phyloP scores from a whole-genome alignment of 345 rosid species.

The Dipteronia dyeriana region DNA sequence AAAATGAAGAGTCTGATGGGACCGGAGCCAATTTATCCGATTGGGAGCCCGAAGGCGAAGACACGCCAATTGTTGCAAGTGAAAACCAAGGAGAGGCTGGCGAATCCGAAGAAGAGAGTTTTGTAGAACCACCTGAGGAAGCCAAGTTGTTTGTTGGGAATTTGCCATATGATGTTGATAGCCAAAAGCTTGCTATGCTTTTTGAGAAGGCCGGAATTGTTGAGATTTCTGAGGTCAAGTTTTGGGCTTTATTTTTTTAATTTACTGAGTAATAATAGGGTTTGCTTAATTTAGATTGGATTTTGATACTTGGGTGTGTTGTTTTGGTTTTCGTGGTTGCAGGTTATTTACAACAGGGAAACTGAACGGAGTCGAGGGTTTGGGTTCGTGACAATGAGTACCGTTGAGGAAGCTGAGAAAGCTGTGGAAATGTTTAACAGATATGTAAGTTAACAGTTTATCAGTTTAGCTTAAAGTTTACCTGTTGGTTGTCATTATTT shows the following conservation, averaged over 20 bases:
- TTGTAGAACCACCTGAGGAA: constrained; percentile 68
- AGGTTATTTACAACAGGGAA: constrained; percentile 86
- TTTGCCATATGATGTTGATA: constrained; percentile 77
- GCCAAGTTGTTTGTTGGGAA: constrained; percentile 90
- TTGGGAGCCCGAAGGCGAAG: constrained; percentile 43
- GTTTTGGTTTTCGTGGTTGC: constrained; percentile 21
- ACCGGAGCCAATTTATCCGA: constrained; percentile 33
- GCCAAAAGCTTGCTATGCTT: constrained; percentile 76
- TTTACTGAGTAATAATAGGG: not conserved
- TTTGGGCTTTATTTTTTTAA: not conserved
- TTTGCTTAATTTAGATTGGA: not conserved
- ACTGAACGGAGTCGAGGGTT: constrained; percentile 91
- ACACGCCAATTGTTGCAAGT: constrained; percentile 15
- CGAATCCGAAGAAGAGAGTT: constrained; percentile 31
- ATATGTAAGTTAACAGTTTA: constrained; percentile 54
- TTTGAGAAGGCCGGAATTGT: constrained; percentile 91
- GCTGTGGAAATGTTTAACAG: constrained; percentile 70
- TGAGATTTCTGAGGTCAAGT: constrained; percentile 85
- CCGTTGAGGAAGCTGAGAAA: constrained; percentile 82
- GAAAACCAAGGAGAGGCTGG: constrained; percentile 27
- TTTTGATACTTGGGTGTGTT: constrained; percentile 1
- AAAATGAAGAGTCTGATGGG: constrained; percentile 34
- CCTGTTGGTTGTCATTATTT: not conserved
- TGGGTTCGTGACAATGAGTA: constrained; percentile 91
- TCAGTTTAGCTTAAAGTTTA: not conserved